Conservation (phyloP, 2,329 filamentous ascomycete species). For the Hypoxylon rubiginosum region DNA sequence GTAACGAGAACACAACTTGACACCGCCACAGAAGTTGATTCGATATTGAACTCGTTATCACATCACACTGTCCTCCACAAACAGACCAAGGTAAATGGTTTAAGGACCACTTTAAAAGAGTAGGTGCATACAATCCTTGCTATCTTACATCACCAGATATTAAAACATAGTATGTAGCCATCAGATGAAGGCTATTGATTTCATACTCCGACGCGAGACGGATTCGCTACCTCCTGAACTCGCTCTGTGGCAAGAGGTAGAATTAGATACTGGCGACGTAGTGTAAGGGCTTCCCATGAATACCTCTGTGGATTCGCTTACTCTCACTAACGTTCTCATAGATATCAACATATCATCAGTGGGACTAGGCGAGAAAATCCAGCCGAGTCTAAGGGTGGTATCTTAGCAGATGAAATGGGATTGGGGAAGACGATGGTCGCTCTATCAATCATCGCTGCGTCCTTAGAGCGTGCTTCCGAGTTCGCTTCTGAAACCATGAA, state of each 20-base stretch:
- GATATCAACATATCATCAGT: conserved; percentile 29
- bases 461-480: conserved; percentile 9
- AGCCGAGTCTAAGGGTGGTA: conserved; percentile 30
- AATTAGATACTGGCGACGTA: conserved; percentile 14
- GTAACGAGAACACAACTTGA: neutral
- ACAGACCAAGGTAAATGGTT: neutral
- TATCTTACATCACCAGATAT: neutral
- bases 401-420: conserved; percentile 38
- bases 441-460: conserved; percentile 23
- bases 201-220: conserved; percentile 25
- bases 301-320: neutral
- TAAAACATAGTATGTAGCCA: neutral
- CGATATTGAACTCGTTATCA: conserved; percentile 2
- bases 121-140: conserved; percentile 5
- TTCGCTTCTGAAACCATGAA: conserved; percentile 11
- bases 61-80: conserved; percentile 5
- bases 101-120: conserved; percentile 7
- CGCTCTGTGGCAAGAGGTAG: conserved; percentile 23
- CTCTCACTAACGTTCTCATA: conserved; percentile 2
- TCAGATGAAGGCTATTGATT: conserved; percentile 32
- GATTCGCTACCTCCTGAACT: conserved; percentile 15
- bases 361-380: conserved; percentile 17
- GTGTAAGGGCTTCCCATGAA: conserved; percentile 12
- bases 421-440: conserved; percentile 32
- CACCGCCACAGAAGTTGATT: neutral